phyloP scores from a whole-genome alignment of 2,329 filamentous ascomycete species.

The Trichophyton verrucosum region DNA sequence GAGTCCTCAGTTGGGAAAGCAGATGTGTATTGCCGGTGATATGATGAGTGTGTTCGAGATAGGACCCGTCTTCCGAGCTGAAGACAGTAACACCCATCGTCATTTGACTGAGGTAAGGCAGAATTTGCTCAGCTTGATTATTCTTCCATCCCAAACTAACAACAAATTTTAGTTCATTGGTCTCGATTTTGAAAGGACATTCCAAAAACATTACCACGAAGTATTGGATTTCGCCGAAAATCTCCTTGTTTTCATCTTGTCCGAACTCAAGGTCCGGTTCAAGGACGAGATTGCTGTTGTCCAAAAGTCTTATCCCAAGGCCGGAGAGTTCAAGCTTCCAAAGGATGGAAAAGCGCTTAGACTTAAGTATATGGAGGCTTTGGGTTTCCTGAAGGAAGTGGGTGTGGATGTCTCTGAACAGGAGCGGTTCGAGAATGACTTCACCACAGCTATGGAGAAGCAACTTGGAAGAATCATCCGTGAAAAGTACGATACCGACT shows the following conservation, averaged over 20 bases:
- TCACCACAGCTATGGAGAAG: conserved; percentile 40
- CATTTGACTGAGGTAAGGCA: conserved; percentile 48
- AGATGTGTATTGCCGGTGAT: conserved; percentile 54
- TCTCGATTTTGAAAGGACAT: conserved; percentile 42
- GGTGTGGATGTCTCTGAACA: conserved; percentile 40
- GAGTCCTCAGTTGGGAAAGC: conserved; percentile 55
- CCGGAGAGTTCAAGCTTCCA: conserved; percentile 39
- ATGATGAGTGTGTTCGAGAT: conserved; percentile 54
- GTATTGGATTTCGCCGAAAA: conserved; percentile 39
- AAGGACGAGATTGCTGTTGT: conserved; percentile 35
- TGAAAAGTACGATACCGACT: conserved; percentile 85
- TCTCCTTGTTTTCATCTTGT: conserved; percentile 38
- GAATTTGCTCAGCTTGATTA: background rate
- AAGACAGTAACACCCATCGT: conserved; percentile 55
- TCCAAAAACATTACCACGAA: conserved; percentile 40
- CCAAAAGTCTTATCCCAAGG: conserved; percentile 39
- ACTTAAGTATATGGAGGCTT: conserved; percentile 39
- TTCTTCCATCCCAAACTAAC: background rate
- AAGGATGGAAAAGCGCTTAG: conserved; percentile 39
- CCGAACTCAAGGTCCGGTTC: conserved; percentile 34
- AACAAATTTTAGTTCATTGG: conserved; percentile 32
- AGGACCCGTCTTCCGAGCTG: conserved; percentile 54
- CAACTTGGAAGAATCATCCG: conserved; percentile 77
- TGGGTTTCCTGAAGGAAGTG: conserved; percentile 37
- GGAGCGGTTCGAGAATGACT: conserved; percentile 37